Evolutionary conservation across 352 stramenopile genomes (phyloP).

Genomic region (Globisporangium irregulare): DNA sequence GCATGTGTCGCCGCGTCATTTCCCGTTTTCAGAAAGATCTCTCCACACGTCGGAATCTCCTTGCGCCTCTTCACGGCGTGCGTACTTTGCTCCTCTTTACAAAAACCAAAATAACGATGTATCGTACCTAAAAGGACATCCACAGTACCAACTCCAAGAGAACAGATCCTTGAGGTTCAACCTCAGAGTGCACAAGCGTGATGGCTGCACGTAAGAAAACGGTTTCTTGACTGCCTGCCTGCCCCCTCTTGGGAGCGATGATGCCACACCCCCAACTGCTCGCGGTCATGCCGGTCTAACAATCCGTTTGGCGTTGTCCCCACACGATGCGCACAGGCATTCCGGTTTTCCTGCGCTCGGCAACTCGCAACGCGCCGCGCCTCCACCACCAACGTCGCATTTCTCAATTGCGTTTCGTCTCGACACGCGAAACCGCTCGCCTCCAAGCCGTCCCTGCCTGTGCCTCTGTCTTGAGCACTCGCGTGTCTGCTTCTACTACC

Average conservation of each 20-base stretch:
- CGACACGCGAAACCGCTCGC: constrained; percentile 17
- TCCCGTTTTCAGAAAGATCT: background rate
- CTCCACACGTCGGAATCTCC: constrained; percentile 13
- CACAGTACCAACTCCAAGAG: background rate
- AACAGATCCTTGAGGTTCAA: constrained; percentile 2
- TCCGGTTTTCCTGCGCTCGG: constrained; percentile 5
- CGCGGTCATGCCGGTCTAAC: background rate
- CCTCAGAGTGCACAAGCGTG: background rate
- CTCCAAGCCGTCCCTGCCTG: background rate
- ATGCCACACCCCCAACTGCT: background rate
- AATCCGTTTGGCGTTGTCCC: background rate
- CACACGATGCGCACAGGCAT: constrained; percentile 11
- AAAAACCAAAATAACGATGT: constrained; percentile 1
- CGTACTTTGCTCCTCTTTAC: background rate
- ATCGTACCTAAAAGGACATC: background rate
- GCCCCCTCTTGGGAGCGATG: background rate
- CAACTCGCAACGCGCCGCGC: background rate
- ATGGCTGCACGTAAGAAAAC: background rate
- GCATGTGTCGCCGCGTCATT: constrained; percentile 11
- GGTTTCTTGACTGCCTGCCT: background rate
- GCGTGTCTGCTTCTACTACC: constrained; percentile 16
- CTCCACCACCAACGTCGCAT: background rate
- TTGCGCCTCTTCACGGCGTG: constrained; percentile 10
- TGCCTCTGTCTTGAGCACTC: background rate
- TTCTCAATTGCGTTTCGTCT: constrained; percentile 16